phyloP scores from a whole-genome alignment of 208 protist genomes.

The Entamoeba nuttalli region DNA sequence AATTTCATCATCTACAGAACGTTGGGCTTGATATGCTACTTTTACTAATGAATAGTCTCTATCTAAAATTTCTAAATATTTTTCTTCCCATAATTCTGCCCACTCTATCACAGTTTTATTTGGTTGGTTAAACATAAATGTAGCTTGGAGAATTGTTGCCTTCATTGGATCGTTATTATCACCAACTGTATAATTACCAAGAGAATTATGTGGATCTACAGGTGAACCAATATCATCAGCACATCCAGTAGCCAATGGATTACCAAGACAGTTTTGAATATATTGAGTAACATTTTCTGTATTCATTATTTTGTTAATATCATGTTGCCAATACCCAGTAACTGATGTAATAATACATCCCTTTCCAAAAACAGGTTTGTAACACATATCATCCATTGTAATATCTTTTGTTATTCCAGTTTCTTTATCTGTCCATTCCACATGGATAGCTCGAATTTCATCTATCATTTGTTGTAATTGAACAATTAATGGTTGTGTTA shows the following conservation, averaged over 20 bases:
- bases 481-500: background rate
- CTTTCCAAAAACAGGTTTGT: background rate
- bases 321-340: too few relatives aligned
- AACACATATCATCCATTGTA: background rate
- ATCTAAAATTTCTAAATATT: background rate
- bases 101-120: background rate
- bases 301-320: too few relatives aligned
- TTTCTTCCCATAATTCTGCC: background rate
- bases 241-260: too few relatives aligned
- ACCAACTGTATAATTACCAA: background rate
- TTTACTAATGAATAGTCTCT: background rate
- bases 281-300: too few relatives aligned
- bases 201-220: background rate
- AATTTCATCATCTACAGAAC: slow-evolving; percentile 46
- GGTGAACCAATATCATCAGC: too few relatives aligned
- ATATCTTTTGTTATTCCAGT: background rate
- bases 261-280: too few relatives aligned
- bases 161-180: background rate
- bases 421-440: background rate
- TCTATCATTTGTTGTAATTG: background rate
- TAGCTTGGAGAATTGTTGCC: background rate
- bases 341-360: background rate
- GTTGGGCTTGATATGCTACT: slow-evolving; percentile 15
- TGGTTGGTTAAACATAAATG: background rate
- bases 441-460: background rate